Percentiles rank a stretch among this genome's conserved stretches.
phyloP scores from a whole-genome alignment of 306 rosid species.

The Castanea crenata region DNA sequence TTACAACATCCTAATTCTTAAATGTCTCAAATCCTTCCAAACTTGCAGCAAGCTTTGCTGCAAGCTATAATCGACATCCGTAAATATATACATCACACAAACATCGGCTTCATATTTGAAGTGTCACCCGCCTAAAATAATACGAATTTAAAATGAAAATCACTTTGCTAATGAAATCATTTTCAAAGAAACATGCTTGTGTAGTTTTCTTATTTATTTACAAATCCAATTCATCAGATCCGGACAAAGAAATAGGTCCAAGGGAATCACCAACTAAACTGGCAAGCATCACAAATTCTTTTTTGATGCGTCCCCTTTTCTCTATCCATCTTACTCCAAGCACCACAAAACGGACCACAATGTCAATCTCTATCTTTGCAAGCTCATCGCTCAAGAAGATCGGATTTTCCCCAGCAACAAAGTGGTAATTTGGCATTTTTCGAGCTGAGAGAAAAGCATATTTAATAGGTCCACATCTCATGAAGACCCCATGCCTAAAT shows the following conservation, averaged over 20 bases:
- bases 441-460: conserved; percentile 31
- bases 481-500: conserved; percentile 27
- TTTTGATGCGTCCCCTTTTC: conserved; percentile 16
- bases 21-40: neutral
- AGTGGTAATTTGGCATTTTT: conserved; percentile 41
- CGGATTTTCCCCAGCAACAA: conserved; percentile 21
- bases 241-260: conserved; percentile 39
- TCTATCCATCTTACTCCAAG: conserved; percentile 41
- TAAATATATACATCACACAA: neutral
- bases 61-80: neutral
- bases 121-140: neutral
- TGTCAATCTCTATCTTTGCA: conserved; percentile 28
- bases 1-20: neutral
- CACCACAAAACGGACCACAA: conserved; percentile 38
- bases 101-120: neutral
- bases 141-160: neutral
- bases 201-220: conserved; percentile 4
- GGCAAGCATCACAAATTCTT: conserved; percentile 40
- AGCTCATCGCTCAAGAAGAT: conserved; percentile 25
- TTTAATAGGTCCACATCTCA: conserved; percentile 50
- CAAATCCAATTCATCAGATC: conserved; percentile 30
- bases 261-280: conserved; percentile 45
- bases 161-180: neutral
- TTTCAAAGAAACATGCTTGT: conserved; percentile 10
- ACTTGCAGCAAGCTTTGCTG: neutral